A percentile compares a stretch with the other conserved stretches of the same genome.
Evolutionary conservation across 306 rosid genomes (phyloP).

Genomic region (Cicer cuneatum): DNA sequence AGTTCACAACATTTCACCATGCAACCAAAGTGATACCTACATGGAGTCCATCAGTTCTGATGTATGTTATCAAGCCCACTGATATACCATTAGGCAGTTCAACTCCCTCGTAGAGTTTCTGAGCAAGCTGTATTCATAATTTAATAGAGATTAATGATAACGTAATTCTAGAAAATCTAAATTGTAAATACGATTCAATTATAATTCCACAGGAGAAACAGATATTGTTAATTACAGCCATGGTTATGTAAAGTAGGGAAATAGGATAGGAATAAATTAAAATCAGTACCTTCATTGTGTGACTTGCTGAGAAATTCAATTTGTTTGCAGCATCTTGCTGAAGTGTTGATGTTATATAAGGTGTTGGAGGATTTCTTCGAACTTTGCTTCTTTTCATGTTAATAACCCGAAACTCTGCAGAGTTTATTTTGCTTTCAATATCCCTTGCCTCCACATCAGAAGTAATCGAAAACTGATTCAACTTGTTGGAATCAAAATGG

Average conservation of each 20-base stretch:
- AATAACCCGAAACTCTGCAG: conserved; percentile 59
- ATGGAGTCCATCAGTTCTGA: conserved; percentile 91
- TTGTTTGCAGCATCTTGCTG: conserved; percentile 98
- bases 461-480: conserved; percentile 77
- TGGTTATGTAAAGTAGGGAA: conserved; percentile 28
- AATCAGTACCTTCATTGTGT: conserved; percentile 83
- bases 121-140: conserved; percentile 81
- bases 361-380: conserved; percentile 87
- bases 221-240: conserved; percentile 23
- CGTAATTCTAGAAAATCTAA: conserved; percentile 21
- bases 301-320: conserved; percentile 67
- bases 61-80: conserved; percentile 85
- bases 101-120: conserved; percentile 93
- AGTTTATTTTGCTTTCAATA: conserved; percentile 60
- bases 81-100: conserved; percentile 78
- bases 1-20: conserved; percentile 37
- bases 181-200: conserved; percentile 24
- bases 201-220: conserved; percentile 32
- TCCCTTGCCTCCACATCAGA: conserved; percentile 63
- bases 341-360: conserved; percentile 94
- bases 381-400: conserved; percentile 61
- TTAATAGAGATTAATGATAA: conserved; percentile 36
- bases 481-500: conserved; percentile 69
- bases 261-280: conserved; percentile 33
- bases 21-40: conserved; percentile 72